These are phyloP conservation scores for Meyerozyma elateridarum DNA, from an alignment of 1,139 yeast species.

Conservation along the genomic window DNA sequence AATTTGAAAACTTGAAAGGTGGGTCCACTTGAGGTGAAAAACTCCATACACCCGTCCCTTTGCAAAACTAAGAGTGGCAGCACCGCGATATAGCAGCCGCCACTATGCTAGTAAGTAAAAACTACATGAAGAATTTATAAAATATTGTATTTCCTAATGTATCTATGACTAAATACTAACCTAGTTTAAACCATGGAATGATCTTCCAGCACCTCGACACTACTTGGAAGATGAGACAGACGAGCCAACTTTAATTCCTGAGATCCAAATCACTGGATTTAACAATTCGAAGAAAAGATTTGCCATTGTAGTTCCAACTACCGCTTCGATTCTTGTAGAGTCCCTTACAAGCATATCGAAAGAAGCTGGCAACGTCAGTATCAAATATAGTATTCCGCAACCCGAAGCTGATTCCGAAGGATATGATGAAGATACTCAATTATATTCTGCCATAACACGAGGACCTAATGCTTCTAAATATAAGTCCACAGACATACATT, in stretches of 20 bases:
- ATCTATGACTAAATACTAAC: constrained; percentile 6
- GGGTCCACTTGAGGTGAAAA: too few species aligned
- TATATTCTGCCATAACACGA: constrained; percentile 34
- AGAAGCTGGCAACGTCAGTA: not conserved
- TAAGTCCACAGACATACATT: constrained; percentile 1
- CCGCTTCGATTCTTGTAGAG: not conserved
- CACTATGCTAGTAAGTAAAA: constrained; percentile 1
- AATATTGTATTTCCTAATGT: too few species aligned
- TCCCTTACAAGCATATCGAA: constrained; percentile 1
- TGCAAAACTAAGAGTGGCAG: not conserved
- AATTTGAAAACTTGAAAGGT: too few species aligned
- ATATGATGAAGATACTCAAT: constrained; percentile 53
- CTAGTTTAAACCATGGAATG: constrained; percentile 55
- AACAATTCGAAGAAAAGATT: not conserved
- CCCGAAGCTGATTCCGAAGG: constrained; percentile 24
- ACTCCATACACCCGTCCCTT: too few species aligned
- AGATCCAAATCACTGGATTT: constrained; percentile 8
- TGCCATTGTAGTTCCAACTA: constrained; percentile 1
- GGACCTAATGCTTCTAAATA: constrained; percentile 21
- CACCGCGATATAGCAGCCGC: too few species aligned
- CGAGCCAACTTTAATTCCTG: constrained; percentile 16
- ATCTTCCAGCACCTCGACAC: constrained; percentile 51
- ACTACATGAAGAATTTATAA: too few species aligned
- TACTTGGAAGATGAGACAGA: constrained; percentile 43
- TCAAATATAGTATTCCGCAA: not conserved